phyloP scores from a whole-genome alignment of 305 asterid genomes.

The Fraxinus baroniana region DNA sequence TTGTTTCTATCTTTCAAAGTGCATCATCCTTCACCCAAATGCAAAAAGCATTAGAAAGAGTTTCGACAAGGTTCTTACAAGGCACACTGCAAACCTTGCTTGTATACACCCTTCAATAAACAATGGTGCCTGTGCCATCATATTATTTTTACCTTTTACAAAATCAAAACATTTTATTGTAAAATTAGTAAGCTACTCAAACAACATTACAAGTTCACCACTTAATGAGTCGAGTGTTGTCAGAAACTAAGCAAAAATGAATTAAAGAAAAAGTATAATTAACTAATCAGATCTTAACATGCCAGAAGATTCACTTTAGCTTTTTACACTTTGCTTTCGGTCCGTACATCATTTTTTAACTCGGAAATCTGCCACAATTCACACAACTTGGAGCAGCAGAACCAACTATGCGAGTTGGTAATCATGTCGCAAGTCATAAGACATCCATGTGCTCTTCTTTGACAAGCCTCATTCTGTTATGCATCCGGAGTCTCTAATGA shows the following conservation, averaged over 20 bases:
- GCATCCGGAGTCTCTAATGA: slow-evolving; percentile 15
- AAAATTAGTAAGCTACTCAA: not conserved
- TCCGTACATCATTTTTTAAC: slow-evolving; percentile 32
- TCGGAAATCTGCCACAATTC: slow-evolving; percentile 18
- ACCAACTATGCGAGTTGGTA: not conserved
- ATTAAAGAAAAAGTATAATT: not conserved
- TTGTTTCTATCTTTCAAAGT: not conserved
- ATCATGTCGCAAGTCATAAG: not conserved
- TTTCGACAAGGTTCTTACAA: not conserved
- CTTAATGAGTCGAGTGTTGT: not conserved
- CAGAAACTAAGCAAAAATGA: not conserved
- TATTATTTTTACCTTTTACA: not conserved
- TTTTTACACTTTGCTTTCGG: not conserved
- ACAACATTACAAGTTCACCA: not conserved
- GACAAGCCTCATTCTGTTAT: not conserved
- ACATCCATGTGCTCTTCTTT: not conserved
- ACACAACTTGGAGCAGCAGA: slow-evolving; percentile 4
- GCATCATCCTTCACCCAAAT: not conserved
- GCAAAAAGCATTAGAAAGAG: not conserved
- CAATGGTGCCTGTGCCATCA: not conserved
- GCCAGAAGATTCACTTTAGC: slow-evolving; percentile 10
- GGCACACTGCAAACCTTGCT: not conserved
- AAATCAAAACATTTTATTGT: not conserved
- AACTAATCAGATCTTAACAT: slow-evolving; percentile 17
- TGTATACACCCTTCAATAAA: not conserved